phyloP scores from a whole-genome alignment of 2,329 filamentous ascomycete genomes.

The Lojkania enalia region DNA sequence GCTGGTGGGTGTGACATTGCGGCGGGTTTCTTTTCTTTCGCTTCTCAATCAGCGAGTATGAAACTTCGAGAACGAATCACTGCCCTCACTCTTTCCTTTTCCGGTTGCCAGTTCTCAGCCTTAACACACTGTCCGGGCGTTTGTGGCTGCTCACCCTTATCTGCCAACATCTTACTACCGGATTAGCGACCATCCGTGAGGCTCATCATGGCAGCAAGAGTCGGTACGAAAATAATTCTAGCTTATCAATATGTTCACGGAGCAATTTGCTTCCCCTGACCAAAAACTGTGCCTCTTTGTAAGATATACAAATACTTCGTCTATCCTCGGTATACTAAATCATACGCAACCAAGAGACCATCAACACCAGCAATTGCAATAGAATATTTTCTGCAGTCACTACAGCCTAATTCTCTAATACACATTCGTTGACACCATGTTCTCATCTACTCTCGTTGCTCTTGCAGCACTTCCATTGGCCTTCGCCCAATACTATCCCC shows the following conservation, averaged over 20 bases:
- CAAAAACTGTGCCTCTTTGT: too few relatives aligned
- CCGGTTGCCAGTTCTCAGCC: background rate
- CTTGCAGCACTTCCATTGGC: constrained; percentile 20
- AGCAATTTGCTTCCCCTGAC: too few relatives aligned
- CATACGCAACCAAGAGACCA: too few relatives aligned
- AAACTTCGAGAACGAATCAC: constrained; percentile 7
- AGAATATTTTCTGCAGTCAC: background rate
- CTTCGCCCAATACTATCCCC: constrained; percentile 14
- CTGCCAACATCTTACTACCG: constrained; percentile 4
- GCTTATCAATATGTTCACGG: too few relatives aligned
- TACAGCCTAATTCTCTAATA: background rate
- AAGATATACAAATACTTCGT: too few relatives aligned
- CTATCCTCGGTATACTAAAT: too few relatives aligned
- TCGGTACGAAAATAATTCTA: constrained; percentile 11
- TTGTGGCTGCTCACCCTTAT: background rate
- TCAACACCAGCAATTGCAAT: background rate
- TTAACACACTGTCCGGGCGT: background rate
- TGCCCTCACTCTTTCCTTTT: too few relatives aligned
- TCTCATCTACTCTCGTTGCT: constrained; percentile 17
- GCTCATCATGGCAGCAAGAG: constrained; percentile 11
- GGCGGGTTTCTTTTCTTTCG: constrained; percentile 12
- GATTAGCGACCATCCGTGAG: constrained; percentile 18
- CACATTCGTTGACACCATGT: constrained; percentile 17
- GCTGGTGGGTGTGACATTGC: background rate
- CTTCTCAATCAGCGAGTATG: constrained; percentile 10